Conservation (phyloP, 1,284 basidiomycete species). For the Chondrostereum purpureum region DNA sequence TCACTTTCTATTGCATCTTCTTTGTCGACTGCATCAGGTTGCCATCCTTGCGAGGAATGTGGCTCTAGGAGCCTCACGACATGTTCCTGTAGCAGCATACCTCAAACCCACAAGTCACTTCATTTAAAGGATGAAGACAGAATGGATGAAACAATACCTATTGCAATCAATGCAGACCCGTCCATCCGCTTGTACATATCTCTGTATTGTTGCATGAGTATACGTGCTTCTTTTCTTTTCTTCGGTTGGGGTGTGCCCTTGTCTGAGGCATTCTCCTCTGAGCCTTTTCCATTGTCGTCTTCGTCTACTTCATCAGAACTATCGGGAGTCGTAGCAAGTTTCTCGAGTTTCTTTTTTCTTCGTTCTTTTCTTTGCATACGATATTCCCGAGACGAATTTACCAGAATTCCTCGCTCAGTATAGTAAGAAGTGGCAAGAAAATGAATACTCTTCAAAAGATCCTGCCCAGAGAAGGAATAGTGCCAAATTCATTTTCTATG, state of each 20-base stretch:
- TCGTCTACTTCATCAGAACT: constrained; percentile 1
- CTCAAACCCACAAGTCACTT: constrained; percentile 26
- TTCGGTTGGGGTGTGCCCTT: constrained; percentile 1
- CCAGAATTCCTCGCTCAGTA: constrained; percentile 48
- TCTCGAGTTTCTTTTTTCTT: neutral
- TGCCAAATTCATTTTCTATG: no score
- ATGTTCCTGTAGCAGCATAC: constrained; percentile 64
- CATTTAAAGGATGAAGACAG: constrained; percentile 1
- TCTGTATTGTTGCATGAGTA: constrained; percentile 19
- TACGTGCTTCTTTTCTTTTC: constrained; percentile 16
- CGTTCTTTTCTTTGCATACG: constrained; percentile 35
- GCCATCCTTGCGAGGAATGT: neutral
- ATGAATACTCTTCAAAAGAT: constrained; percentile 65
- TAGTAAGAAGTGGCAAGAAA: constrained; percentile 61
- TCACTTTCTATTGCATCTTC: neutral
- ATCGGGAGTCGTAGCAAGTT: neutral
- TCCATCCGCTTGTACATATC: constrained; percentile 74
- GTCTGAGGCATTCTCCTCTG: constrained; percentile 1
- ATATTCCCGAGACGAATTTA: constrained; percentile 41
- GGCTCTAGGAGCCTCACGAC: constrained; percentile 22
- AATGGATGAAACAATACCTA: constrained; percentile 39
- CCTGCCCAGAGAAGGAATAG: constrained; percentile 33
- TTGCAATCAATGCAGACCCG: constrained; percentile 62
- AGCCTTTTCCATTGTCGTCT: constrained; percentile 13
- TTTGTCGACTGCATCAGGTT: constrained; percentile 1